phyloP scores from a whole-genome alignment of 768 basidiomycete genomes.

The Boletus huronensis region DNA sequence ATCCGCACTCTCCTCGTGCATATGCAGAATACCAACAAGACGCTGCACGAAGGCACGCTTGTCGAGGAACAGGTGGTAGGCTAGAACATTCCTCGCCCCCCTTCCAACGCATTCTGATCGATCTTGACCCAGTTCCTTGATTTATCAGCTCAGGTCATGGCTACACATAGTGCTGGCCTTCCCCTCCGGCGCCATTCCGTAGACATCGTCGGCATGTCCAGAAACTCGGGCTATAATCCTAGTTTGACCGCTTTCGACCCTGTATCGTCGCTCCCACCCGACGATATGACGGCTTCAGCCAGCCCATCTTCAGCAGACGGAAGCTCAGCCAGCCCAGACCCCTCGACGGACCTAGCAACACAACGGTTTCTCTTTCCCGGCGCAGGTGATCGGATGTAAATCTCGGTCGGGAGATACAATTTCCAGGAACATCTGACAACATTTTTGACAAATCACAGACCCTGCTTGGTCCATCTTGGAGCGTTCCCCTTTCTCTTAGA shows the following conservation, averaged over 20 bases:
- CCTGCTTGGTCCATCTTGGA: not conserved
- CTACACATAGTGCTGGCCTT: conserved; percentile 20
- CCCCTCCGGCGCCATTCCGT: conserved; percentile 34
- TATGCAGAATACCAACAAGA: conserved; percentile 55
- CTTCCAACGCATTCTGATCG: not conserved
- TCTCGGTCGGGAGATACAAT: not conserved
- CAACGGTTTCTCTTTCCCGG: conserved; percentile 20
- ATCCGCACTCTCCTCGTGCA: conserved; percentile 70
- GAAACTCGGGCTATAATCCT: conserved; percentile 8
- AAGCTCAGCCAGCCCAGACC: conserved; percentile 18
- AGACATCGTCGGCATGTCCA: conserved; percentile 18
- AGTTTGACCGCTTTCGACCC: conserved; percentile 17
- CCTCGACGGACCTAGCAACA: conserved; percentile 13
- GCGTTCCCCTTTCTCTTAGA: not conserved
- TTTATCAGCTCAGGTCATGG: conserved; percentile 28
- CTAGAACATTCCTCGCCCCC: not conserved
- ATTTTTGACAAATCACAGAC: conserved; percentile 1
- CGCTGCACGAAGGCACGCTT: conserved; percentile 47
- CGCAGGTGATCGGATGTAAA: conserved; percentile 13
- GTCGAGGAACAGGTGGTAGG: conserved; percentile 56
- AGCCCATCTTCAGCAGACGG: conserved; percentile 24
- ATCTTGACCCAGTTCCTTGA: conserved; percentile 26
- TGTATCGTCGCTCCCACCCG: conserved; percentile 8
- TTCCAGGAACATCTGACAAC: not conserved
- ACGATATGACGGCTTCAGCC: conserved; percentile 21